phyloP scores from a whole-genome alignment of 2,329 filamentous ascomycete species.

The Aspergillus viridinutans region DNA sequence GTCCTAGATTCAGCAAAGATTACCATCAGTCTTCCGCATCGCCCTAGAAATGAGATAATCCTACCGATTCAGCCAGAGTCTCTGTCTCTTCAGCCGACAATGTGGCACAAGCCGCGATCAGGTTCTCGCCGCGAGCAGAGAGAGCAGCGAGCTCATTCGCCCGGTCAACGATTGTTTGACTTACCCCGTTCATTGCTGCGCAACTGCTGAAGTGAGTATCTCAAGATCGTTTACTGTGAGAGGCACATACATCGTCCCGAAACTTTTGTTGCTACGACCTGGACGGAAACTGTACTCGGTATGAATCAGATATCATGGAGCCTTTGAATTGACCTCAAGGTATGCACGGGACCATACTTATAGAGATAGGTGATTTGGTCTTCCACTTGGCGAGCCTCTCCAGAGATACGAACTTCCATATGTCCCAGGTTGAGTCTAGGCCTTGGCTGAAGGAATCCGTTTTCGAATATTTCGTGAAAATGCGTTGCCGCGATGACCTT shows the following conservation, averaged over 20 bases:
- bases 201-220: constrained; percentile 48
- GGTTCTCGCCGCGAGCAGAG: constrained; percentile 67
- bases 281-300: constrained; percentile 41
- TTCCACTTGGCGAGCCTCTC: constrained; percentile 40
- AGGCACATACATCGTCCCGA: constrained; percentile 61
- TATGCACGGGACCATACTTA: constrained; percentile 40
- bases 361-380: constrained; percentile 65
- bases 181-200: constrained; percentile 81
- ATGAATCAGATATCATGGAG: neutral
- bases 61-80: constrained; percentile 65
- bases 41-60: constrained; percentile 9
- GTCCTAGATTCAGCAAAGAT: constrained; percentile 4
- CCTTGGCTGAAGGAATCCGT: constrained; percentile 47
- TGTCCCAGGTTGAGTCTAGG: constrained; percentile 51
- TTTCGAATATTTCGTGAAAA: constrained; percentile 56
- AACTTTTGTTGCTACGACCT: constrained; percentile 74
- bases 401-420: constrained; percentile 53
- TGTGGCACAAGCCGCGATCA: constrained; percentile 66
- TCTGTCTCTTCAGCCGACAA: constrained; percentile 60
- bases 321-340: neutral
- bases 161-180: constrained; percentile 64
- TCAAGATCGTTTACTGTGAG: neutral
- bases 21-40: neutral
- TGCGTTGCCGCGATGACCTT: constrained; percentile 62
- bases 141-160: constrained; percentile 70